phyloP scores from a whole-genome alignment of 805 yeast species.

The Lipomyces kockii region DNA sequence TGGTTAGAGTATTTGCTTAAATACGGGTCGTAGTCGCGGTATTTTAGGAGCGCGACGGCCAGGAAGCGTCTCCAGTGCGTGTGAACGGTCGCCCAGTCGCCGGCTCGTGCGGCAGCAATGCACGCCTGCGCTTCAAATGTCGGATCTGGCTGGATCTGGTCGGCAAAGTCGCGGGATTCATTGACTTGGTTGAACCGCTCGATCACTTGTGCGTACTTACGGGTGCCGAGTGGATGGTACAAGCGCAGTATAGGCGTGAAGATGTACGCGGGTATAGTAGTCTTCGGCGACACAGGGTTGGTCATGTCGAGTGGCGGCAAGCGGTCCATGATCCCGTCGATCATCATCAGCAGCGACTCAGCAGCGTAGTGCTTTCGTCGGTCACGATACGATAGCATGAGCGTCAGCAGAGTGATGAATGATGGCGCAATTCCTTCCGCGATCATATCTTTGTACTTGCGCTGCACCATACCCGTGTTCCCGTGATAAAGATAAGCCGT shows the following conservation, averaged over 20 bases:
- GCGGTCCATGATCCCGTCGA: conserved; percentile 6
- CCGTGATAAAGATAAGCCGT: conserved; percentile 16
- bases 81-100: conserved; percentile 13
- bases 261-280: conserved; percentile 25
- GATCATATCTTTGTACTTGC: conserved; percentile 23
- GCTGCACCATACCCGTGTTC: conserved; percentile 14
- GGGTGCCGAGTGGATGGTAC: conserved; percentile 8
- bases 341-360: conserved; percentile 4
- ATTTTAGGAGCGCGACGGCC: background rate
- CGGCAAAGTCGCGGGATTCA: background rate
- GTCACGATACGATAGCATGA: conserved; percentile 39
- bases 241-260: conserved; percentile 17
- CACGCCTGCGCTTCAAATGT: conserved; percentile 17
- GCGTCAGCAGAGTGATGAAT: conserved; percentile 45
- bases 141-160: conserved; percentile 11
- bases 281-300: conserved; percentile 13
- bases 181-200: conserved; percentile 8
- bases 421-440: conserved; percentile 25
- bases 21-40: conserved; percentile 11
- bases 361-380: conserved; percentile 11
- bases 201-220: conserved; percentile 8
- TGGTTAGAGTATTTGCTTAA: conserved; percentile 6
- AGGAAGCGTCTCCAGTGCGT: conserved; percentile 19
- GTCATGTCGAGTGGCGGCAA: conserved; percentile 27
- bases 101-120: conserved; percentile 14